phyloP scores from a whole-genome alignment of 768 basidiomycete species.

The Crucibulum laeve region DNA sequence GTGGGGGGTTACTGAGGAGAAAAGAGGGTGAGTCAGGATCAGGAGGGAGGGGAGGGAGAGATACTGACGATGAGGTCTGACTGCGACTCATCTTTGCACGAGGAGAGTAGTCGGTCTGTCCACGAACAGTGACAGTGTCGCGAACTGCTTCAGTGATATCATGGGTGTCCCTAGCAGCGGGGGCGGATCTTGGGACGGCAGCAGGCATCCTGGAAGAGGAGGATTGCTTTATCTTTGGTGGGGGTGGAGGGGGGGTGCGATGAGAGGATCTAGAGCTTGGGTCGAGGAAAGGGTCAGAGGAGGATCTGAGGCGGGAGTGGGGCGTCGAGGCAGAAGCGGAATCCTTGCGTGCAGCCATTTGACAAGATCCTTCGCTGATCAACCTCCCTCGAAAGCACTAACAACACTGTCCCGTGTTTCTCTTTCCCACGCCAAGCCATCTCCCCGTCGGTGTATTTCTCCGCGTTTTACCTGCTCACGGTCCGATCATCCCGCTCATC shows the following conservation, averaged over 20 bases:
- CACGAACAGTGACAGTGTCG: constrained; percentile 60
- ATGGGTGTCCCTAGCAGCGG: constrained; percentile 20
- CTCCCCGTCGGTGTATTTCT: constrained; percentile 1
- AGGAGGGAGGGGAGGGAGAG: constrained; percentile 6
- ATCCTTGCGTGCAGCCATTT: constrained; percentile 29
- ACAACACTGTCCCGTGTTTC: neutral
- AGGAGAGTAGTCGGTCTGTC: constrained; percentile 28
- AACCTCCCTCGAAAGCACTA: neutral
- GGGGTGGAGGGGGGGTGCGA: constrained; percentile 29
- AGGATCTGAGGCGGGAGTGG: constrained; percentile 36
- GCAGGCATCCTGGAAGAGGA: constrained; percentile 26
- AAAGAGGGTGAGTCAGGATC: constrained; percentile 11
- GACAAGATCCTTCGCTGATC: constrained; percentile 2
- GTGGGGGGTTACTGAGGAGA: constrained; percentile 17
- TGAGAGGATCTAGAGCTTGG: constrained; percentile 16
- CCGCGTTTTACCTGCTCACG: no score
- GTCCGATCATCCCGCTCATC: no score
- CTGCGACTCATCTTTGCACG: constrained; percentile 53
- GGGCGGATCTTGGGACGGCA: constrained; percentile 18
- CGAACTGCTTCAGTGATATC: constrained; percentile 62
- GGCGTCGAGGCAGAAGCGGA: constrained; percentile 17
- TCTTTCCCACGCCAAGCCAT: constrained; percentile 27
- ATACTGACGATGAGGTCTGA: constrained; percentile 44
- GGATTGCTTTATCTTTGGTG: constrained; percentile 9
- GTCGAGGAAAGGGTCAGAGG: constrained; percentile 54